These are phyloP conservation scores for Mortierella alpina DNA, from an alignment of 192 early-diverging fungal genomes.

Conservation along the genomic window DNA sequence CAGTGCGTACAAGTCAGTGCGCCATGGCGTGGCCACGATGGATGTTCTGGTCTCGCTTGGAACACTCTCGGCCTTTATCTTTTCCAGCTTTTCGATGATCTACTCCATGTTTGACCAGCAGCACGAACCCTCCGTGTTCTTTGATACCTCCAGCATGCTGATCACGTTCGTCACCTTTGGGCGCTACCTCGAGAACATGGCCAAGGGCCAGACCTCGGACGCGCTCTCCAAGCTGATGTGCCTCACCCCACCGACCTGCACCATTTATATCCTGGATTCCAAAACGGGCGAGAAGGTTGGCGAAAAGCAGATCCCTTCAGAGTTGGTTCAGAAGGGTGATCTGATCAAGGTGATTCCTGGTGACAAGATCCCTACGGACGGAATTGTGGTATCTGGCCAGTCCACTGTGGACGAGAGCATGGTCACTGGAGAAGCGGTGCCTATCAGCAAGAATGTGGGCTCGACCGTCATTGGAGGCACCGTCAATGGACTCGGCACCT, in stretches of 20 bases:
- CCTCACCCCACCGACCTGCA: constrained; percentile 82
- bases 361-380: constrained; percentile 94
- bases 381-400: constrained; percentile 75
- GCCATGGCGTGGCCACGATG: constrained; percentile 92
- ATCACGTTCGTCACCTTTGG: constrained; percentile 95
- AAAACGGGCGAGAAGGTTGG: constrained; percentile 56
- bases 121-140: constrained; percentile 85
- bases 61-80: constrained; percentile 86
- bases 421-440: constrained; percentile 91
- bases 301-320: constrained; percentile 84
- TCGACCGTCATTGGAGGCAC: constrained; percentile 91
- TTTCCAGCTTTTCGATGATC: constrained; percentile 82
- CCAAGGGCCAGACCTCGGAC: constrained; percentile 92
- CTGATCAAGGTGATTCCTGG: constrained; percentile 90
- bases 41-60: constrained; percentile 92
- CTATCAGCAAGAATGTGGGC: constrained; percentile 76
- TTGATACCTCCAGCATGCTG: constrained; percentile 92
- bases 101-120: constrained; percentile 65
- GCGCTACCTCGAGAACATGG: constrained; percentile 92
- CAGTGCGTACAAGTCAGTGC: constrained; percentile 81
- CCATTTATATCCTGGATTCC: constrained; percentile 64
- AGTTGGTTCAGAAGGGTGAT: constrained; percentile 89
- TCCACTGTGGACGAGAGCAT: constrained; percentile 95
- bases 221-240: constrained; percentile 91
- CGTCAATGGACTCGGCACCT: constrained; percentile 89